Base-by-base conservation (phyloP, 805 yeast species). In the Sporopachydermia quercuum region DNA sequence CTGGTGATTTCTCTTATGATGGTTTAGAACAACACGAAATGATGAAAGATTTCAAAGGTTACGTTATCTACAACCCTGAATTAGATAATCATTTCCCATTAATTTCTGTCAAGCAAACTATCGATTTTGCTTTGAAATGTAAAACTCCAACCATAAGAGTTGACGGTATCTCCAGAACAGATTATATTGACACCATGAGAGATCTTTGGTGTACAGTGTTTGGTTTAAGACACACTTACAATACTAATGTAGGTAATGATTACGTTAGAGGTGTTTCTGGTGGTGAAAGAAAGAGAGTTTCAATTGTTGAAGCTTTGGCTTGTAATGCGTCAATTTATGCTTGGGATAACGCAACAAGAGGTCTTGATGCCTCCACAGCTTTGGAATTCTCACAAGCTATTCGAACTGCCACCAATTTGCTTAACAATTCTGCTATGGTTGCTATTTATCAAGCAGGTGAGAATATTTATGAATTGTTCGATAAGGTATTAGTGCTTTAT, bases 211-310 rank as follows among this genome's bases (percentile, higher is more conserved):
- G 63, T 45, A 60, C 63, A 3, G 62, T 34, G 11, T 34, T 54
- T 39, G 74, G 73, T 38, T 57, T 68, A 43, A 60, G 68, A 14
- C 78, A 73, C 50, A 74, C 77, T 5, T 57, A 65, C 41, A 56
- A 74, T 47, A 72, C 79, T 30, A 69, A 67, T 44, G 80, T 75
- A 36, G 82, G 82, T 56, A 68, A 74, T 50, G 79, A 74, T 47
- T 72, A 62, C 43, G 63, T 74, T 27, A 66, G 78, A 58, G 80
- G 80, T 58, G 74, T 74, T 39, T 72, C 78, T 19, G 80, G 79
- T 55, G 79, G 80, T 63, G 79, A 74, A 55, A 63, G 79, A 51
- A 74, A 73, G 55, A 65, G 80, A 60, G 76, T 74, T 15, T 70
- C 77, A 14, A 73, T 74, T 54, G 77, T 77, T 16, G 80, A 74